Evolutionary conservation across 1,284 basidiomycete genomes (phyloP).

Genomic region (Cutaneotrichosporon daszewskae): DNA sequence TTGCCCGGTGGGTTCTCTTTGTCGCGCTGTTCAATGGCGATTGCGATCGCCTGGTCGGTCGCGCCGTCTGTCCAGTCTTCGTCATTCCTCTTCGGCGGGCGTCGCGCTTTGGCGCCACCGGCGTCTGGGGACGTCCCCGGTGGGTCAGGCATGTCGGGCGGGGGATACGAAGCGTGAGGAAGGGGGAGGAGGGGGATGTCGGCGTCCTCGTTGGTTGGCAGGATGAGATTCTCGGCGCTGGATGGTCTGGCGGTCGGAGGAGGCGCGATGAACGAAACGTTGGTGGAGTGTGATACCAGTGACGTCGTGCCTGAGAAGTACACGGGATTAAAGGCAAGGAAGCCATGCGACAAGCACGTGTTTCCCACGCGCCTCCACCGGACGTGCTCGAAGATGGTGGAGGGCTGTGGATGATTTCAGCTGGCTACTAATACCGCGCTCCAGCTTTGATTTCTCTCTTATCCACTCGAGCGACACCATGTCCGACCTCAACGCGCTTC

Average conservation of each 20-base stretch:
- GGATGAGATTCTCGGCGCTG: background rate
- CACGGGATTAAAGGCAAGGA: background rate
- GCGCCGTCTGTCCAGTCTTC: slow-evolving; percentile 22
- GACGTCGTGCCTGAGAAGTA: background rate
- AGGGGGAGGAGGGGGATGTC: slow-evolving; percentile 3
- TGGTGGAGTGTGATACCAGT: background rate
- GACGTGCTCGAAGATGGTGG: slow-evolving; percentile 3
- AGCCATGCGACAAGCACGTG: too few species aligned
- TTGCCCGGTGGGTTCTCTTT: slow-evolving; percentile 19
- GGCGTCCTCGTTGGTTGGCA: background rate
- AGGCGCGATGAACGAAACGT: background rate
- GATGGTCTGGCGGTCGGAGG: background rate
- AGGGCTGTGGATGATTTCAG: slow-evolving; percentile 4
- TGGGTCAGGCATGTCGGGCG: slow-evolving; percentile 5
- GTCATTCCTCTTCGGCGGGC: slow-evolving; percentile 13
- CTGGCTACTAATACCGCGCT: background rate
- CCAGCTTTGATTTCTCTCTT: background rate
- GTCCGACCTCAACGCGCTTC: slow-evolving; percentile 22
- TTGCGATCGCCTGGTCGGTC: slow-evolving; percentile 19
- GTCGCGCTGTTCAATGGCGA: slow-evolving; percentile 19
- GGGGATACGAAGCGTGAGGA: too few species aligned
- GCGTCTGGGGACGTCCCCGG: background rate
- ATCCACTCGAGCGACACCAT: slow-evolving; percentile 3
- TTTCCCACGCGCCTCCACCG: too few species aligned
- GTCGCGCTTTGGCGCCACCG: background rate